Evolutionary conservation across 1,284 basidiomycete species (phyloP).

Genomic region (Cutaneotrichosporon curvatum): DNA sequence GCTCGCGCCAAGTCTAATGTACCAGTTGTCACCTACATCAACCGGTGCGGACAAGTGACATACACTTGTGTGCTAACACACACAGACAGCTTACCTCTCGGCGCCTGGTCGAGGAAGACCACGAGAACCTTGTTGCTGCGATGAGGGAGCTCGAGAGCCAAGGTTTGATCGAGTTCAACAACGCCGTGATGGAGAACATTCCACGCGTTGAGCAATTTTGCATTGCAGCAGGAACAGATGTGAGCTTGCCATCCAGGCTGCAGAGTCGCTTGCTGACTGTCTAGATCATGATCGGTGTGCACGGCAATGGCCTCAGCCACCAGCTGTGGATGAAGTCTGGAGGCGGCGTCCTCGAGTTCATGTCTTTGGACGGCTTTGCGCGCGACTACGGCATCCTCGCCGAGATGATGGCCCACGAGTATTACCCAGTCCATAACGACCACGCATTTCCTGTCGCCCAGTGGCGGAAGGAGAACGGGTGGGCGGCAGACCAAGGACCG

Average conservation of each 20-base stretch:
- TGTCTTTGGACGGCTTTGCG: slow-evolving; percentile 41
- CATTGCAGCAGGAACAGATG: slow-evolving; percentile 19
- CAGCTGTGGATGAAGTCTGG: slow-evolving; percentile 46
- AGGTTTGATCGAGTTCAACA: slow-evolving; percentile 23
- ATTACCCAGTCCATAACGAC: slow-evolving; percentile 25
- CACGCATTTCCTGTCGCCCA: slow-evolving; percentile 12
- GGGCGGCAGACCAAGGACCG: slow-evolving; percentile 5
- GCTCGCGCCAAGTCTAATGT: slow-evolving; percentile 13
- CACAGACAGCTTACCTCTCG: slow-evolving; percentile 19
- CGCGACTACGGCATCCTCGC: slow-evolving; percentile 36
- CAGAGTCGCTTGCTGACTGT: too few species aligned
- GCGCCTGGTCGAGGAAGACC: slow-evolving; percentile 17
- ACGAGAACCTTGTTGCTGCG: slow-evolving; percentile 11
- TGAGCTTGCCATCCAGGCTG: too few species aligned
- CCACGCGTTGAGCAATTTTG: slow-evolving; percentile 21
- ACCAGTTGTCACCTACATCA: slow-evolving; percentile 30
- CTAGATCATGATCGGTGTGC: slow-evolving; percentile 65
- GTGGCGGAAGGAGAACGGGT: slow-evolving; percentile 20
- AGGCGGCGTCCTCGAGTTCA: slow-evolving; percentile 46
- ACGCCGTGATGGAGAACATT: slow-evolving; percentile 21
- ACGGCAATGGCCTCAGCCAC: slow-evolving; percentile 62
- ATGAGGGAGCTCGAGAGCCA: slow-evolving; percentile 18
- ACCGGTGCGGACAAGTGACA: slow-evolving; percentile 6
- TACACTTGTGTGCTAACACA: too few species aligned
- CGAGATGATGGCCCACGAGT: slow-evolving; percentile 23